Evolutionary conservation across 2,329 filamentous ascomycete species (phyloP), one percentile per base, ranked within the genome.

Genomic region (Tothia fuscella): DNA sequence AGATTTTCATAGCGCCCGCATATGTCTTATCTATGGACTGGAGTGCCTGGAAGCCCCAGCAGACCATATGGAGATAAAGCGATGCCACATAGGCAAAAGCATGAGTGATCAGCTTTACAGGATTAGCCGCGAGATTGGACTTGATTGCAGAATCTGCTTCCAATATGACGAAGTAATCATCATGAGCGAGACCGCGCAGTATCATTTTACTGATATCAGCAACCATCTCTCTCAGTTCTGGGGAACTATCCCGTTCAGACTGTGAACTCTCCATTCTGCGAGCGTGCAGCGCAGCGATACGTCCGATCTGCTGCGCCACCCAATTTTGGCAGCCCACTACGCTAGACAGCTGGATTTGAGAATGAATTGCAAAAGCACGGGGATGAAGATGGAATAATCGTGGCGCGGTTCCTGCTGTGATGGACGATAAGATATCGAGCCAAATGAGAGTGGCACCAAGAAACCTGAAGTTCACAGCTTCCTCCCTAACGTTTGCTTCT

Each of bases 351-450:
- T 29, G 9, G n/a, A 29, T 29, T n/a, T 29, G 26, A 9, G 26
- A 29, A 29, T 29, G 9, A 9, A n/a, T 9, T 9, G 26, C 9
- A n/a, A 29, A 9, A 16, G 19, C 16, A 10, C 10, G 19, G 16
- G 32, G 16, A 35, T 35, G 32, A 16, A 9, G 19, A 35, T 9
- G 9, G 10, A 16, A 7, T 9, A 35, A 16, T 7, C 7, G 14
- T 9, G 32, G 32, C 19, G 32, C 32, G 10, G 32, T 35, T 16
- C 32, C 32, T 14, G 32, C 10, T 35, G 32, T 35, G 32, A 35
- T 35, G n/a, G 32, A 35, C 9, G 32, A 35, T 10, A 35, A 10
- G 19, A 35, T 35, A 35, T 35, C 32, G 7, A 35, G 14, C 32
- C 32, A 35, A 9, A 20, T 35, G 9, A 35, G 9, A 7, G 32